These are phyloP conservation scores for Spinellus fusiger DNA, from an alignment of 192 early-diverging fungal species.

Conservation along the genomic window DNA sequence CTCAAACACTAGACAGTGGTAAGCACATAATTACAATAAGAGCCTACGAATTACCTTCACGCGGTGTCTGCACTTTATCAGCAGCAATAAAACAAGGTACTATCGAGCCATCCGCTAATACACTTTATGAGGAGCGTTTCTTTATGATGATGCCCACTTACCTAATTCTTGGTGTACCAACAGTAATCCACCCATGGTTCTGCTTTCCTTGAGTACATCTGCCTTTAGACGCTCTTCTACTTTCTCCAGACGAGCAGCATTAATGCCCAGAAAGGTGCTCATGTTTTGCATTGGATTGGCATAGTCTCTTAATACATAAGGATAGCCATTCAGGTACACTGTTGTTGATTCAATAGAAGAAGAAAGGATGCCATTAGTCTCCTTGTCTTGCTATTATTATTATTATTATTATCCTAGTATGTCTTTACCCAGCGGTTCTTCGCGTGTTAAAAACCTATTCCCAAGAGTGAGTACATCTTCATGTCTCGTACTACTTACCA, in stretches of 20 bases:
- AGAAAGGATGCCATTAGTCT: neutral
- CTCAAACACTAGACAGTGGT: slow-evolving; percentile 37
- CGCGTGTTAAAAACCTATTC: slow-evolving; percentile 34
- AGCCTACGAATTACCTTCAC: slow-evolving; percentile 30
- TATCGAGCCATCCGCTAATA: slow-evolving; percentile 37
- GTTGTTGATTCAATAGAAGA: slow-evolving; percentile 24
- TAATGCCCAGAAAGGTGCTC: slow-evolving; percentile 45
- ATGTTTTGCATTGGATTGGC: slow-evolving; percentile 50
- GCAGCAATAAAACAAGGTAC: slow-evolving; percentile 55
- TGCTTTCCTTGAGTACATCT: slow-evolving; percentile 47
- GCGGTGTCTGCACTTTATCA: slow-evolving; percentile 47
- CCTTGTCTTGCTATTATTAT: neutral
- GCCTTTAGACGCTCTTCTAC: slow-evolving; percentile 55
- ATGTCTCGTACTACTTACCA: slow-evolving; percentile 11
- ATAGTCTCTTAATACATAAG: slow-evolving; percentile 56
- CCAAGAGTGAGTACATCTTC: too few species aligned
- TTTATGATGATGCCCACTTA: slow-evolving; percentile 7
- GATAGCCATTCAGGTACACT: slow-evolving; percentile 55
- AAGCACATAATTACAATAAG: neutral
- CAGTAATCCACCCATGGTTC: slow-evolving; percentile 40
- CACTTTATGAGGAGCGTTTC: too few species aligned
- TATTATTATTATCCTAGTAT: neutral
- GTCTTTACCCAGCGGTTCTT: slow-evolving; percentile 32
- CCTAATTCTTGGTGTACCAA: slow-evolving; percentile 57
- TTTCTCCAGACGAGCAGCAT: slow-evolving; percentile 45